A percentile compares a stretch with the other conserved stretches of the same genome.
Conservation (phyloP, 495 filamentous ascomycete genomes). For the Talaromyces ruber region DNA sequence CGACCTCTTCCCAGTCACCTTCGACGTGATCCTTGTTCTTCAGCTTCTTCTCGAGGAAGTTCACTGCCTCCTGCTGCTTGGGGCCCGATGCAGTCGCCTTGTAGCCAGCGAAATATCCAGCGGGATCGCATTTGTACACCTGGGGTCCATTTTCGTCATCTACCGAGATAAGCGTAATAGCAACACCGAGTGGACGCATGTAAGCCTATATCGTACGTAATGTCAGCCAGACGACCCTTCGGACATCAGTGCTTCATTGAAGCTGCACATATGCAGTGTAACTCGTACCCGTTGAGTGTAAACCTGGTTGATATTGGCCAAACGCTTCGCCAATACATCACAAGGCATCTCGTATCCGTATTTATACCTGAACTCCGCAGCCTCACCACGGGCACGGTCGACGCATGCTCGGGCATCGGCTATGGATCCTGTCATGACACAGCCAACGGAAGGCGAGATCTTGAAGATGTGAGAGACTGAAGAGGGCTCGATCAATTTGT, state of each 20-base stretch:
- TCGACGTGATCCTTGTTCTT: conserved; percentile 97
- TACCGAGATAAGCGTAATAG: conserved; percentile 86
- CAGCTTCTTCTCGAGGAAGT: conserved; percentile 97
- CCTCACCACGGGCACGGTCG: conserved; percentile 86
- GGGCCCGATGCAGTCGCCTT: conserved; percentile 95
- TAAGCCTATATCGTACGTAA: conserved; percentile 57
- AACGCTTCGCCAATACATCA: conserved; percentile 88
- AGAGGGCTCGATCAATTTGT: conserved; percentile 95
- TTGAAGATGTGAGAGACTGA: conserved; percentile 97
- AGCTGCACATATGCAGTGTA: not conserved
- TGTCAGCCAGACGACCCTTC: conserved; percentile 5
- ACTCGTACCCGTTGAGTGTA: conserved; percentile 86
- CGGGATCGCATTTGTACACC: conserved; percentile 96
- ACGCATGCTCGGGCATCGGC: conserved; percentile 92
- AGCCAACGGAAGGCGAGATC: conserved; percentile 91
- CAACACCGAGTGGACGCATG: conserved; percentile 95
- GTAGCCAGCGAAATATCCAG: conserved; percentile 95
- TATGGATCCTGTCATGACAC: conserved; percentile 97
- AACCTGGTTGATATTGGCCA: conserved; percentile 98
- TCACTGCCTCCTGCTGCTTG: conserved; percentile 97
- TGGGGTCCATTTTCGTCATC: conserved; percentile 92
- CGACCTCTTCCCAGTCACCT: conserved; percentile 94
- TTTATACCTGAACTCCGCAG: conserved; percentile 96
- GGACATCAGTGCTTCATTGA: not conserved
- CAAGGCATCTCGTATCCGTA: conserved; percentile 99